Evolutionary conservation across 805 yeast species (phyloP).

Genomic region (Schizosaccharomyces pombe): DNA sequence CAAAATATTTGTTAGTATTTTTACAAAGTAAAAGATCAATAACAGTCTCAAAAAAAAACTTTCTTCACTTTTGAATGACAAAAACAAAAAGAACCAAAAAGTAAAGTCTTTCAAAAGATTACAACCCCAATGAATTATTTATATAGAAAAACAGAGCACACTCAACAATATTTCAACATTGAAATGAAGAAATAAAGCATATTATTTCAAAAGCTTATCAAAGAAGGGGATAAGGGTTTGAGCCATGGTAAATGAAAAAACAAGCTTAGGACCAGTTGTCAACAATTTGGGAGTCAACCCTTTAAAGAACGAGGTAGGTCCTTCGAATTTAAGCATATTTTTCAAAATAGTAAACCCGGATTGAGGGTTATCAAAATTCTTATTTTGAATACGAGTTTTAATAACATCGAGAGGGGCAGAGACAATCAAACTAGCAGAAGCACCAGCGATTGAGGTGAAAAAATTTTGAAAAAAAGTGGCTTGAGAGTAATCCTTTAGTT

Average conservation of each 20-base stretch:
- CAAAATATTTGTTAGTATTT: too few relatives aligned
- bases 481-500: slow-evolving; percentile 58
- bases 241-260: slow-evolving; percentile 23
- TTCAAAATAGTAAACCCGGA: slow-evolving; percentile 77
- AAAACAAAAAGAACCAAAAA: too few relatives aligned
- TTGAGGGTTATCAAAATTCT: slow-evolving; percentile 85
- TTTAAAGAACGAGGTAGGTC: slow-evolving; percentile 63
- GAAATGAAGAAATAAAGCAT: not conserved
- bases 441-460: slow-evolving; percentile 84
- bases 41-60: too few relatives aligned
- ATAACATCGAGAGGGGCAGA: slow-evolving; percentile 95
- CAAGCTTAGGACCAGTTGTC: slow-evolving; percentile 95
- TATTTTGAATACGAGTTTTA: slow-evolving; percentile 94
- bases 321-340: slow-evolving; percentile 74
- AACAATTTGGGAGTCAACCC: slow-evolving; percentile 89
- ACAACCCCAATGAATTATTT: too few relatives aligned
- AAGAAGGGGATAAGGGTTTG: slow-evolving; percentile 65
- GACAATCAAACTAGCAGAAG: slow-evolving; percentile 85
- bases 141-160: too few relatives aligned
- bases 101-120: too few relatives aligned
- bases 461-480: slow-evolving; percentile 95
- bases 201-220: slow-evolving; percentile 22
- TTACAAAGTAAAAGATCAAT: too few relatives aligned
- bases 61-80: too few relatives aligned
- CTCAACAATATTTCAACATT: not conserved